Percentiles rank a stretch among this genome's conserved stretches.
These are phyloP conservation scores for Volvox reticuliferus DNA, from an alignment of 139 green algal genomes.

Conservation along the genomic window DNA sequence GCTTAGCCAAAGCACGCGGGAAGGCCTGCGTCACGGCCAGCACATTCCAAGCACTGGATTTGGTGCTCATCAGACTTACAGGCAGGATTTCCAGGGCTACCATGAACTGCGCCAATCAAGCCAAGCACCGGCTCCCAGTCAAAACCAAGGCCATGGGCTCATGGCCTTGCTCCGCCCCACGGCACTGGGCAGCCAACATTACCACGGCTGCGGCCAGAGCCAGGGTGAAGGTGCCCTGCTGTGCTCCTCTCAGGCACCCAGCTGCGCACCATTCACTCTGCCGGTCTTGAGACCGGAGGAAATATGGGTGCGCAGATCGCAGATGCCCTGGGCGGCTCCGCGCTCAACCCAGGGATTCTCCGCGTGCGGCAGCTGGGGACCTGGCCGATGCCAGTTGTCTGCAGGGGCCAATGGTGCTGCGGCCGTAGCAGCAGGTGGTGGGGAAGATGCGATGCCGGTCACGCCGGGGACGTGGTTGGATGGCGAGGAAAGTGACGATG, in stretches of 20 bases:
- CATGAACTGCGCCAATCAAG: not conserved
- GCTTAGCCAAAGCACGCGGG: not conserved
- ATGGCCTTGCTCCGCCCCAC: not conserved
- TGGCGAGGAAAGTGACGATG: not conserved
- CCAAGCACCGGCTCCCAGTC: not conserved
- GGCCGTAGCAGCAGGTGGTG: not conserved
- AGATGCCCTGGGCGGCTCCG: constrained; percentile 17
- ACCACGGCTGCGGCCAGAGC: not conserved
- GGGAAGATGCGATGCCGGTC: not conserved
- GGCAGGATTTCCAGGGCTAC: not conserved
- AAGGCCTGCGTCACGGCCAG: not conserved
- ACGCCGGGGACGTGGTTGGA: constrained; percentile 5
- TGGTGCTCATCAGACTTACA: not conserved
- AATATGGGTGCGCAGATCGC: not conserved
- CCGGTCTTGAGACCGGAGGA: not conserved
- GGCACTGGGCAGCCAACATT: not conserved
- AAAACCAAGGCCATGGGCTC: not conserved
- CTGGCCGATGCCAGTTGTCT: not conserved
- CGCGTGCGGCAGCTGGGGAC: not conserved
- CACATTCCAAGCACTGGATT: no score
- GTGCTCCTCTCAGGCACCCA: not conserved
- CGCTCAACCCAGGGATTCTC: not conserved
- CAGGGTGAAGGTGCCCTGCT: not conserved
- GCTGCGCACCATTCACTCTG: no score
- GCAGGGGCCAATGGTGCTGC: not conserved